These are phyloP conservation scores for Candida manassasensis DNA, from an alignment of 805 yeast species.

Conservation along the genomic window DNA sequence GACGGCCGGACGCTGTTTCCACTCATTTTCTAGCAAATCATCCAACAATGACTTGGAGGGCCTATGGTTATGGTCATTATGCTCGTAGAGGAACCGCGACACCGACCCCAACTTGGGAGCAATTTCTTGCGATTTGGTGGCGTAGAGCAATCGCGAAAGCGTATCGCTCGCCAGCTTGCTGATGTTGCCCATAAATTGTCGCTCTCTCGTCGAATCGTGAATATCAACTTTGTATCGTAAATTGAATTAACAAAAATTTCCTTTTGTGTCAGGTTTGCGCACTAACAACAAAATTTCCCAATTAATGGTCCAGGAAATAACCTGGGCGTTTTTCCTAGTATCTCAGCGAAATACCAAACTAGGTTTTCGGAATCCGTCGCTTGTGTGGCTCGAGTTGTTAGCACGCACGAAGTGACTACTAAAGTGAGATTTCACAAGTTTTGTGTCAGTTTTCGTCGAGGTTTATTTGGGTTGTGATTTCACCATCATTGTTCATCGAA, in stretches of 20 bases:
- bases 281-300: too few species aligned
- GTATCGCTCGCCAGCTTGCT: slow-evolving; percentile 1
- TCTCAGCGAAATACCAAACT: too few species aligned
- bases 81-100: slow-evolving; percentile 2
- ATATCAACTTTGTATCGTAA: background rate
- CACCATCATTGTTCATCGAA: too few species aligned
- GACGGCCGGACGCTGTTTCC: slow-evolving; percentile 2
- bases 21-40: slow-evolving; percentile 4
- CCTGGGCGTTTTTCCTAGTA: too few species aligned
- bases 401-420: too few species aligned
- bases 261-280: slow-evolving; percentile 1
- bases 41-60: slow-evolving; percentile 4
- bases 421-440: too few species aligned
- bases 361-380: too few species aligned
- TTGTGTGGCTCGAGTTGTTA: too few species aligned
- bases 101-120: slow-evolving; percentile 3
- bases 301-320: too few species aligned
- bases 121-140: slow-evolving; percentile 4
- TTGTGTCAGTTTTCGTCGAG: too few species aligned
- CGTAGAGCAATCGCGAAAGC: slow-evolving; percentile 2
- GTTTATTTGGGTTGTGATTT: too few species aligned
- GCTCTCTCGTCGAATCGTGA: background rate
- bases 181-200: slow-evolving; percentile 3
- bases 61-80: background rate
- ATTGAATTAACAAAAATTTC: background rate